These are phyloP conservation scores for Auricularia sp. DNA, from an alignment of 768 basidiomycete species.

Conservation along the genomic window DNA sequence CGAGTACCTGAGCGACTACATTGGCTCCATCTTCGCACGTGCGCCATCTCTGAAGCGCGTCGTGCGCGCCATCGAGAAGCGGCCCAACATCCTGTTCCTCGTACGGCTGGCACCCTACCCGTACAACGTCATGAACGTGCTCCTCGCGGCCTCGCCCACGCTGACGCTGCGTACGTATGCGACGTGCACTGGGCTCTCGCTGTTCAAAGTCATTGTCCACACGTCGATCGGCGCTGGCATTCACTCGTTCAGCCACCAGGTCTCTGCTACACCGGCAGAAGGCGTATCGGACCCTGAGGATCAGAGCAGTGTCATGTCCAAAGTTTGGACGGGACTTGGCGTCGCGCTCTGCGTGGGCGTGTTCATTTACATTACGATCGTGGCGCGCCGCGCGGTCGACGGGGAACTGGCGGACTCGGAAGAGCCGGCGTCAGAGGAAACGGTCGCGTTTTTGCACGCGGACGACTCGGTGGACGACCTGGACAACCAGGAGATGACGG, in stretches of 20 bases:
- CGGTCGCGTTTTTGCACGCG: constrained; percentile 40
- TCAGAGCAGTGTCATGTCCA: constrained; percentile 9
- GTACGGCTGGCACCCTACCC: constrained; percentile 89
- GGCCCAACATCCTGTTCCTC: constrained; percentile 80
- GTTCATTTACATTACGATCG: constrained; percentile 68
- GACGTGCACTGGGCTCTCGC: constrained; percentile 67
- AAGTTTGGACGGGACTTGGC: constrained; percentile 29
- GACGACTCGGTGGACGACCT: constrained; percentile 19
- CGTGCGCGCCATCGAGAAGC: constrained; percentile 78
- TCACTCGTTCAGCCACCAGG: constrained; percentile 55
- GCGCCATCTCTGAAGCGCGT: constrained; percentile 68
- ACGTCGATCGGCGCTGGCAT: constrained; percentile 81
- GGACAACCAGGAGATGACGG: constrained; percentile 32
- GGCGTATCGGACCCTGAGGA: constrained; percentile 7
- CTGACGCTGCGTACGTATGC: constrained; percentile 73
- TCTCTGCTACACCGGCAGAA: constrained; percentile 16
- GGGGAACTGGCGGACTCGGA: constrained; percentile 38
- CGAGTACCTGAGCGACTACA: constrained; percentile 50
- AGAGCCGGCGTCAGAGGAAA: constrained; percentile 32
- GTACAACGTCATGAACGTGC: constrained; percentile 92
- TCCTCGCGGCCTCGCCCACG: constrained; percentile 78
- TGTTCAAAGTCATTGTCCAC: constrained; percentile 87
- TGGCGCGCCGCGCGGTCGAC: constrained; percentile 63
- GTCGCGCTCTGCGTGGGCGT: constrained; percentile 61
- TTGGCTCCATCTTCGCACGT: constrained; percentile 62